Evolutionary conservation across 768 basidiomycete species (phyloP), one percentile per base, ranked within the genome.

Genomic region (Pisolithus marmoratus): DNA sequence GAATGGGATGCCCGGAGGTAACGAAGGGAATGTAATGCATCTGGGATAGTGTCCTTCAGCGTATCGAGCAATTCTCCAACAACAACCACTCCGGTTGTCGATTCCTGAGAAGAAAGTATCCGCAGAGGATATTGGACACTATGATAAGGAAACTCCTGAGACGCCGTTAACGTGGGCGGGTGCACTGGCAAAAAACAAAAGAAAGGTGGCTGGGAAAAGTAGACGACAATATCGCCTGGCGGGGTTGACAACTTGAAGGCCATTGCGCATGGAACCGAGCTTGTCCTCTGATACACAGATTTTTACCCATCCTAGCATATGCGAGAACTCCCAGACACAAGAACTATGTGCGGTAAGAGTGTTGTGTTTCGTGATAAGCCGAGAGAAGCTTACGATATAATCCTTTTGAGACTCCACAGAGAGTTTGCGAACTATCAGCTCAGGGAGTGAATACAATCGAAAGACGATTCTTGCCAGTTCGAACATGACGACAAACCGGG

Each of bases 21-120:
- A 48, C 83, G 76, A 22, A 78, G 65, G 24, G 80, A 81, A 55
- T 81, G 75, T 58, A 80, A 60, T 9, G 43, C 24, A 14, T 52
- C 40, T 27, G 70, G 61, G 42, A 67, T 54, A 5, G 66, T 67
- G 19, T 63, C 55, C 49, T 64, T 63, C 5, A 64, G 51, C 4
- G 72, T 75, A 36, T 78, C 73, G 4, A 80, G 61, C 38, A 78
- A 70, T 60, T 97, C 90, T 26, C 82, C 94, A 8, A 96, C 93
- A 2, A 87, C 79, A 31, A 97, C 81, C 14, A 85, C 72, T 1
- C 94, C 94, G 1, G 90, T 94, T n/a, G 78, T 66, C 19, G 87
- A 87, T 50, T 82, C 74, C 19, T 76, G 76, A 1, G 86, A 77
- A 2, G 80, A 88, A 46, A 86, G 78, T 23, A 92, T 79, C 34